phyloP scores from a whole-genome alignment of 805 yeast species.

The Saccharomycopsis malanga region DNA sequence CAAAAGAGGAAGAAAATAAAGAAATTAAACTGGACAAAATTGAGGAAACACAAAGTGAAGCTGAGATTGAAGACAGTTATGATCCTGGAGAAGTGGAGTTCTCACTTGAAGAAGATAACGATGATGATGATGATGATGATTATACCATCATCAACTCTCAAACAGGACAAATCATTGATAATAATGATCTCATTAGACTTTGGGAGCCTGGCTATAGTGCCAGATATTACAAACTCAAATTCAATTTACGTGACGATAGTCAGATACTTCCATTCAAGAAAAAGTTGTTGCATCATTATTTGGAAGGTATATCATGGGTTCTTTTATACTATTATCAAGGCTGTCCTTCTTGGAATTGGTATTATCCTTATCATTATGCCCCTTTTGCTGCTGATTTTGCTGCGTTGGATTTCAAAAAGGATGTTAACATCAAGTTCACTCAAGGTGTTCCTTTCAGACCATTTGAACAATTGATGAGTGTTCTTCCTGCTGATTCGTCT shows the following conservation, averaged over 20 bases:
- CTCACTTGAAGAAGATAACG: slow-evolving; percentile 19
- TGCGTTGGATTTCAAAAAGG: slow-evolving; percentile 38
- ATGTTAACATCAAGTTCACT: slow-evolving; percentile 49
- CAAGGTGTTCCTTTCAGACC: slow-evolving; percentile 80
- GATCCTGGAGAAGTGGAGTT: slow-evolving; percentile 25
- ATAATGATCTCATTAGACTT: slow-evolving; percentile 49
- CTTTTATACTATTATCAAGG: slow-evolving; percentile 92
- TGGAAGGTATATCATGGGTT: slow-evolving; percentile 98
- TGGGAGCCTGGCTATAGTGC: slow-evolving; percentile 85
- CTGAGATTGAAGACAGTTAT: slow-evolving; percentile 15
- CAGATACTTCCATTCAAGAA: slow-evolving; percentile 47
- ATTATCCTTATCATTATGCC: slow-evolving; percentile 93
- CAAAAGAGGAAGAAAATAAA: slow-evolving; percentile 11
- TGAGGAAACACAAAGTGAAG: neutral
- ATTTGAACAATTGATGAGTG: slow-evolving; percentile 91
- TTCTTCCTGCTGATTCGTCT: slow-evolving; percentile 88
- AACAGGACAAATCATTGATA: slow-evolving; percentile 21
- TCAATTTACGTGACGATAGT: slow-evolving; percentile 48
- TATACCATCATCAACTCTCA: slow-evolving; percentile 17
- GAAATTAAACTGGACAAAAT: slow-evolving; percentile 5
- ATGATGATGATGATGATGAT: slow-evolving; percentile 19
- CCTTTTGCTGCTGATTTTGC: slow-evolving; percentile 91
- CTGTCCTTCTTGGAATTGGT: slow-evolving; percentile 99
- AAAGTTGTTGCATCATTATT: slow-evolving; percentile 61
- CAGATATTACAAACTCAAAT: slow-evolving; percentile 75